Evolutionary conservation across 78 protist genomes (phyloP).

Genomic region (Dictyostelium purpureum): DNA sequence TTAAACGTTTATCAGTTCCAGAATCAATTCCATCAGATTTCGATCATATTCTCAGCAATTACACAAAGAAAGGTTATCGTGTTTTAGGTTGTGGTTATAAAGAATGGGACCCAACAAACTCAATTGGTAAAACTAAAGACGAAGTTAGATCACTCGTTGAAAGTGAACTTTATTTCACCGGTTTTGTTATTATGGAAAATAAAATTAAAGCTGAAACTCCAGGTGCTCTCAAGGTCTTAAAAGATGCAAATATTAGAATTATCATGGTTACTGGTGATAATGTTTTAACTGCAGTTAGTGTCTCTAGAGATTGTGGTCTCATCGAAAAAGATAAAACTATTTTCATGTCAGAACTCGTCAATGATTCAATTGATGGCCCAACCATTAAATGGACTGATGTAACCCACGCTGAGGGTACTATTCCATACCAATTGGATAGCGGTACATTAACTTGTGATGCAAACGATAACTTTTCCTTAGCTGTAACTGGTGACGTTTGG

Average conservation of each 20-base stretch:
- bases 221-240: constrained; percentile 52
- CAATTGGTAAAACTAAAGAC: constrained; percentile 8
- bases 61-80: constrained; percentile 89
- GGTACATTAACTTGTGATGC: neutral
- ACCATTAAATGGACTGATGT: constrained; percentile 21
- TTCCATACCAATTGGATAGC: constrained; percentile 22
- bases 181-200: constrained; percentile 83
- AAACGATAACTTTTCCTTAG: neutral
- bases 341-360: constrained; percentile 16
- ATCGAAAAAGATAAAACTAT: neutral
- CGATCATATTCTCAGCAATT: neutral
- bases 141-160: constrained; percentile 77
- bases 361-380: neutral
- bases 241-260: constrained; percentile 61
- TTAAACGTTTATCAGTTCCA: constrained; percentile 61
- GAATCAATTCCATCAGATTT: constrained; percentile 82
- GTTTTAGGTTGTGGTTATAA: constrained; percentile 91
- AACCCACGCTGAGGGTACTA: neutral
- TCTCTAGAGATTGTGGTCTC: constrained; percentile 81
- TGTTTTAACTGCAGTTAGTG: constrained; percentile 89
- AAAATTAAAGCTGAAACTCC: constrained; percentile 86
- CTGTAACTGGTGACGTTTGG: constrained; percentile 73
- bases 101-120: neutral
- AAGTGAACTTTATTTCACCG: constrained; percentile 64
- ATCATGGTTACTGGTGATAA: constrained; percentile 94